Percentiles rank a stretch among this genome's conserved stretches.
Evolutionary conservation across 1,139 yeast genomes (phyloP).

Genomic region (Candida gigantensis): DNA sequence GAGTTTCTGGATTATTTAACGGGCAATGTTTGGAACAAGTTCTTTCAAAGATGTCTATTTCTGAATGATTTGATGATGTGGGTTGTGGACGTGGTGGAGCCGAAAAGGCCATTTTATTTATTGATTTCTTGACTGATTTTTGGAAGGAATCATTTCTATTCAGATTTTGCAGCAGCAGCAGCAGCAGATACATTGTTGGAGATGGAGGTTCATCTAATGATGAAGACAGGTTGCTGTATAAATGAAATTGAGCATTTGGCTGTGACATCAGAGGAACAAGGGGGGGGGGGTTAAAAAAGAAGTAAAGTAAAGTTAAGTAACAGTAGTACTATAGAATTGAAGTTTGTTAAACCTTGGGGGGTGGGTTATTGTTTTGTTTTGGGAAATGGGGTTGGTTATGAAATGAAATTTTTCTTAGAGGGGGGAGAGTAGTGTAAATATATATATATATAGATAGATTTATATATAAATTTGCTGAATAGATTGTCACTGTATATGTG

Average conservation of each 20-base stretch:
- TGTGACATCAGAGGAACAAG: slow-evolving; percentile 6
- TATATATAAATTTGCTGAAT: too few species aligned
- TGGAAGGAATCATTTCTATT: slow-evolving; percentile 11
- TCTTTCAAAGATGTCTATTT: slow-evolving; percentile 18
- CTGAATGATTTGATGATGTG: too few species aligned
- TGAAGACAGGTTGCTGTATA: slow-evolving; percentile 13
- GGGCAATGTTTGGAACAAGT: slow-evolving; percentile 9
- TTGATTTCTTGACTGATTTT: slow-evolving; percentile 12
- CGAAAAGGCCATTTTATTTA: slow-evolving; percentile 13
- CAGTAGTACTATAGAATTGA: too few species aligned
- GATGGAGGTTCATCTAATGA: slow-evolving; percentile 9
- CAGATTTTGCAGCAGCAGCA: not conserved
- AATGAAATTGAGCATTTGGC: slow-evolving; percentile 8
- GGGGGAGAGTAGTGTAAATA: too few species aligned
- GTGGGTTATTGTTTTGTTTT: too few species aligned
- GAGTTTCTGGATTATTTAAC: slow-evolving; percentile 18
- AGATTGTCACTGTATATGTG: too few species aligned
- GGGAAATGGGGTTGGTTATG: too few species aligned
- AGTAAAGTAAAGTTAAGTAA: too few species aligned
- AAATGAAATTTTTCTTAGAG: too few species aligned
- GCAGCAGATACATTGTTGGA: not conserved
- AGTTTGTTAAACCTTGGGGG: too few species aligned
- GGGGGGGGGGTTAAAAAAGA: too few species aligned
- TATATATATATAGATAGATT: too few species aligned
- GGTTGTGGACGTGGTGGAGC: slow-evolving; percentile 7